A percentile compares a stretch with the other conserved stretches of the same genome.
phyloP scores from a whole-genome alignment of 2,329 filamentous ascomycete species.

The Emericellopsis cladophorae region DNA sequence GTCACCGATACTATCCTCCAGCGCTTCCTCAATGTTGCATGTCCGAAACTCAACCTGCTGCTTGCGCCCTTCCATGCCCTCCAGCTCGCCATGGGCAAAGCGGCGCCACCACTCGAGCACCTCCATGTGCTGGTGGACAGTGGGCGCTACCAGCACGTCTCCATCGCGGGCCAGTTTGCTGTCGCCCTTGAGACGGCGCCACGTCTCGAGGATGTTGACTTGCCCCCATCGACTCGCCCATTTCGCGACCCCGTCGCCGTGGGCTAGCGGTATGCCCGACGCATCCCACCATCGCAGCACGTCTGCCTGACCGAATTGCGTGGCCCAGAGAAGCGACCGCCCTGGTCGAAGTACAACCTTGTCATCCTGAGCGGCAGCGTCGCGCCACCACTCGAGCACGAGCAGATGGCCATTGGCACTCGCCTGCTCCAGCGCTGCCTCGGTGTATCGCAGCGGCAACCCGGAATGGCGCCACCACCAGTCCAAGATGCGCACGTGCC shows the following conservation, averaged over 20 bases:
- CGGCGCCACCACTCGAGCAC: constrained; percentile 90
- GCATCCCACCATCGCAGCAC: constrained; percentile 82
- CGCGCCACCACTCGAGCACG: constrained; percentile 89
- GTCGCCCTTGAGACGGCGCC: constrained; percentile 60
- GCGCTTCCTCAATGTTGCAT: constrained; percentile 87
- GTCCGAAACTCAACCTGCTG: constrained; percentile 84
- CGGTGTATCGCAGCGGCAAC: constrained; percentile 72
- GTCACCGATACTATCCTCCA: constrained; percentile 73
- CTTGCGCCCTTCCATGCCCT: constrained; percentile 38
- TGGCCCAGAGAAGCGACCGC: constrained; percentile 71
- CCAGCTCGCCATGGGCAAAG: constrained; percentile 44
- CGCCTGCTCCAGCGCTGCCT: constrained; percentile 77
- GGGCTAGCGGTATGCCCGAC: constrained; percentile 65
- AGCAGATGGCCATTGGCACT: constrained; percentile 73
- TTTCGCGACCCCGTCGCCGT: constrained; percentile 72
- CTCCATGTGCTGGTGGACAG: constrained; percentile 70
- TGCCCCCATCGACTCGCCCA: constrained; percentile 78
- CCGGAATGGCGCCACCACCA: constrained; percentile 80
- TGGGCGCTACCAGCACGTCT: constrained; percentile 75
- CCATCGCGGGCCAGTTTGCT: constrained; percentile 61
- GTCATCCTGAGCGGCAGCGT: constrained; percentile 48
- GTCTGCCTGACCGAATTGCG: constrained; percentile 66
- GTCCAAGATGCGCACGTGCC: constrained; percentile 74
- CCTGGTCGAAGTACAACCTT: constrained; percentile 60
- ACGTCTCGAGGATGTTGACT: constrained; percentile 71